These are phyloP conservation scores for Colletotrichum graminicola DNA, from an alignment of 2,329 filamentous ascomycete species.

Conservation along the genomic window DNA sequence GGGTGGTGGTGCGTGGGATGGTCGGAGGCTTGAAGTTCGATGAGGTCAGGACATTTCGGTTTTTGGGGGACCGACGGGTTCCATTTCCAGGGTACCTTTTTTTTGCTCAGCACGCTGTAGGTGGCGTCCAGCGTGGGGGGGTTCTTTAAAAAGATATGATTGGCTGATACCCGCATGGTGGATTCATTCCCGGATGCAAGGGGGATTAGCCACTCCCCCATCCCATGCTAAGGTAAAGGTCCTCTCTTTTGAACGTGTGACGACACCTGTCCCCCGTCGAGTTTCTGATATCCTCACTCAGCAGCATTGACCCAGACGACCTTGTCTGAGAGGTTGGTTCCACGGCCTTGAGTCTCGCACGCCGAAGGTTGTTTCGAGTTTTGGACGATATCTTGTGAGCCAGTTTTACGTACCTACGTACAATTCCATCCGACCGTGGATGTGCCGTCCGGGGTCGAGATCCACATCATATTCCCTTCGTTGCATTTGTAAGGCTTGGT, in stretches of 20 bases:
- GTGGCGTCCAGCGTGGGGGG: conserved; percentile 23
- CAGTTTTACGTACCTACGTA: neutral
- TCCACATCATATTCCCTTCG: neutral
- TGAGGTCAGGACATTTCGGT: conserved; percentile 37
- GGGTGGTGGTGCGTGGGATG: conserved; percentile 3
- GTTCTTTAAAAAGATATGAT: neutral
- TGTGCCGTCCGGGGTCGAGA: neutral
- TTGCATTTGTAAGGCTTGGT: neutral
- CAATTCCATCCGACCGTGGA: neutral
- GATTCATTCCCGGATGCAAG: conserved; percentile 19
- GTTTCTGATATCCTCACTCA: conserved; percentile 7
- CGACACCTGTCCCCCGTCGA: conserved; percentile 35
- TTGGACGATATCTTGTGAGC: neutral
- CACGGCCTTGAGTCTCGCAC: neutral
- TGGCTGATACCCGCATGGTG: neutral
- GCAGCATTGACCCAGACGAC: neutral
- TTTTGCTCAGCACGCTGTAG: neutral
- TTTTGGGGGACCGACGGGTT: conserved; percentile 12
- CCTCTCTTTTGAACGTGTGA: conserved; percentile 2
- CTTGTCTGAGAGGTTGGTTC: neutral
- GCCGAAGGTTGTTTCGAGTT: neutral
- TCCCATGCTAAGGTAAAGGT: neutral
- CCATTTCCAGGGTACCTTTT: conserved; percentile 23
- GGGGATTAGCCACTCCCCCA: neutral
- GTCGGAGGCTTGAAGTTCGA: conserved; percentile 14